phyloP scores from a whole-genome alignment of 768 basidiomycete genomes.

The Multifurca ochricompacta region DNA sequence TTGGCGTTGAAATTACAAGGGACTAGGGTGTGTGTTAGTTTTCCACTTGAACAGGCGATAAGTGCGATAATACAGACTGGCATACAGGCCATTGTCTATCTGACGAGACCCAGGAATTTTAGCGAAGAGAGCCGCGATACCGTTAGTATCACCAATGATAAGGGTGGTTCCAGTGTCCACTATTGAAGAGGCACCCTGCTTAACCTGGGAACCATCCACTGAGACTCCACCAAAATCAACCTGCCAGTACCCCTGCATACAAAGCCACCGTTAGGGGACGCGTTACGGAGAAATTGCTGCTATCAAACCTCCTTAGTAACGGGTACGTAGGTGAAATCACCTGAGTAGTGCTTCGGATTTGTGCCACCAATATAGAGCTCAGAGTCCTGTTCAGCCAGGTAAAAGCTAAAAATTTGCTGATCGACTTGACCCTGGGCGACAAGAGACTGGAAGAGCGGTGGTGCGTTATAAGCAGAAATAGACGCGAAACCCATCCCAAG shows the following conservation, averaged over 20 bases:
- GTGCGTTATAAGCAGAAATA: slow-evolving; percentile 23
- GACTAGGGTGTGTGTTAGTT: too few species aligned
- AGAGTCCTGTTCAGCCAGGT: slow-evolving; percentile 32
- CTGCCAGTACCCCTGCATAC: slow-evolving; percentile 21
- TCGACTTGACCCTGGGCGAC: slow-evolving; percentile 29
- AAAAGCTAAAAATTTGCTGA: slow-evolving; percentile 40
- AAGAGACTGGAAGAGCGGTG: slow-evolving; percentile 35
- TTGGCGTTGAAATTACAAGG: slow-evolving; percentile 18
- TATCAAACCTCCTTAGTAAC: not conserved
- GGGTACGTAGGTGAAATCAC: slow-evolving; percentile 4
- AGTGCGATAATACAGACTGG: not conserved
- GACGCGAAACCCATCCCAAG: slow-evolving; percentile 33
- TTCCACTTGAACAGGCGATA: not conserved
- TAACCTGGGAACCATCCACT: slow-evolving; percentile 2
- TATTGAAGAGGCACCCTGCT: slow-evolving; percentile 2
- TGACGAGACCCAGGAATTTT: slow-evolving; percentile 3
- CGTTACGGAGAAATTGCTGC: not conserved
- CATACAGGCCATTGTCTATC: not conserved
- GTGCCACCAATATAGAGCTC: slow-evolving; percentile 13
- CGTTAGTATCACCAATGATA: slow-evolving; percentile 17
- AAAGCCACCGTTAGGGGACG: not conserved
- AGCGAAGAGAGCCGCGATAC: slow-evolving; percentile 13
- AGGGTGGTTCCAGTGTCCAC: slow-evolving; percentile 23
- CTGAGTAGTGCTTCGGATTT: not conserved
- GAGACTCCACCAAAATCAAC: slow-evolving; percentile 9